These are phyloP conservation scores for Podaxis sp. DNA, from an alignment of 768 basidiomycete species.

Conservation along the genomic window DNA sequence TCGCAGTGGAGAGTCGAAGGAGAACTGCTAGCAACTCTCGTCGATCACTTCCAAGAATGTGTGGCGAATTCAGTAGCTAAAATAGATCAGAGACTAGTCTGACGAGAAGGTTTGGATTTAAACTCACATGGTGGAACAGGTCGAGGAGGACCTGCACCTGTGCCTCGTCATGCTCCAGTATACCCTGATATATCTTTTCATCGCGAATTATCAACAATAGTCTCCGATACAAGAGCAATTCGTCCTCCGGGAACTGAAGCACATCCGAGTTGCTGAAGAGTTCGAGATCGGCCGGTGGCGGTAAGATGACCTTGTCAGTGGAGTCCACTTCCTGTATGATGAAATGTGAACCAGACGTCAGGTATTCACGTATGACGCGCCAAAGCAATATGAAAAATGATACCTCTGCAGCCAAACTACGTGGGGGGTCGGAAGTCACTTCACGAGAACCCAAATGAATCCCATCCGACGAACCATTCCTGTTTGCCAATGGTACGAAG, in stretches of 20 bases:
- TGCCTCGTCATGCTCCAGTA: neutral
- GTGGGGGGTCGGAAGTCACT: too few relatives aligned
- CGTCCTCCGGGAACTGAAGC: neutral
- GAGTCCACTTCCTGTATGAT: neutral
- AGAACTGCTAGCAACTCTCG: neutral
- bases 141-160: neutral
- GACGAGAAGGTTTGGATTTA: too few relatives aligned
- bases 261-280: neutral
- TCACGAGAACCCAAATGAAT: too few relatives aligned
- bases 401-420: too few relatives aligned
- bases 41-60: neutral
- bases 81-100: neutral
- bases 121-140: neutral
- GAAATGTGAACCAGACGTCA: too few relatives aligned
- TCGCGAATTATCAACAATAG: neutral
- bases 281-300: too few relatives aligned
- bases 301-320: neutral
- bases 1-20: conserved; percentile 6
- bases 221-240: neutral
- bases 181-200: neutral
- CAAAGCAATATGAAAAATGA: too few relatives aligned
- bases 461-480: too few relatives aligned
- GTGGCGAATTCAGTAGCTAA: neutral
- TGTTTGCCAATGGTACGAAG: too few relatives aligned
- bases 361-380: too few relatives aligned